phyloP scores from a whole-genome alignment of 148 eudicot species.

The Amaranthus hypochondriacus region DNA sequence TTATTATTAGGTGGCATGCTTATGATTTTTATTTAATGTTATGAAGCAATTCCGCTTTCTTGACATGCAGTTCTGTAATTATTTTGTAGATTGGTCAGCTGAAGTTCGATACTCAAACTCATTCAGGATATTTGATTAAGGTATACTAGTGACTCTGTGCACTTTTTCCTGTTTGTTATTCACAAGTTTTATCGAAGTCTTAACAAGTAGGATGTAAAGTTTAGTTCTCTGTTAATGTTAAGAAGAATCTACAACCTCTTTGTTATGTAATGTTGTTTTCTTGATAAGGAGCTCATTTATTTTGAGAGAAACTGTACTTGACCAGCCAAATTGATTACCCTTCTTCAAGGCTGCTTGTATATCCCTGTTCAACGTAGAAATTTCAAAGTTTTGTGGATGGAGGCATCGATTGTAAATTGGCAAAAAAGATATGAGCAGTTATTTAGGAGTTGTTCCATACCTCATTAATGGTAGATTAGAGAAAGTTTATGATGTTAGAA shows the following conservation, averaged over 20 bases:
- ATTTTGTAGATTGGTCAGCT: slow-evolving; percentile 73
- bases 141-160: slow-evolving; percentile 29
- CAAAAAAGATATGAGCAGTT: background rate
- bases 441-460: background rate
- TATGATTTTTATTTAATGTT: slow-evolving; percentile 12
- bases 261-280: background rate
- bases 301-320: background rate
- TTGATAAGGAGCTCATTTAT: background rate
- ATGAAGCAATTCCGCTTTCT: slow-evolving; percentile 39
- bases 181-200: background rate
- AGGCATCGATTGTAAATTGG: background rate
- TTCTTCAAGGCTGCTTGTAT: background rate
- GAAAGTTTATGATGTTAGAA: background rate
- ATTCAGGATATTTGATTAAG: slow-evolving; percentile 65
- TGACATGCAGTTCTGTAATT: slow-evolving; percentile 66
- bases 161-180: background rate
- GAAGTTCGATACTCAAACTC: slow-evolving; percentile 45
- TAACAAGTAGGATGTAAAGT: background rate
- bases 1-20: background rate
- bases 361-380: too few species aligned
- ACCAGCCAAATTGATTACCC: background rate
- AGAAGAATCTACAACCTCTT: too few species aligned
- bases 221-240: background rate
- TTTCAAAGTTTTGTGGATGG: background rate
- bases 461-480: background rate